A percentile compares a stretch with the other conserved stretches of the same genome.
These are phyloP conservation scores for Corymbia citriodora DNA, from an alignment of 441 rosid genomes.

Conservation along the genomic window DNA sequence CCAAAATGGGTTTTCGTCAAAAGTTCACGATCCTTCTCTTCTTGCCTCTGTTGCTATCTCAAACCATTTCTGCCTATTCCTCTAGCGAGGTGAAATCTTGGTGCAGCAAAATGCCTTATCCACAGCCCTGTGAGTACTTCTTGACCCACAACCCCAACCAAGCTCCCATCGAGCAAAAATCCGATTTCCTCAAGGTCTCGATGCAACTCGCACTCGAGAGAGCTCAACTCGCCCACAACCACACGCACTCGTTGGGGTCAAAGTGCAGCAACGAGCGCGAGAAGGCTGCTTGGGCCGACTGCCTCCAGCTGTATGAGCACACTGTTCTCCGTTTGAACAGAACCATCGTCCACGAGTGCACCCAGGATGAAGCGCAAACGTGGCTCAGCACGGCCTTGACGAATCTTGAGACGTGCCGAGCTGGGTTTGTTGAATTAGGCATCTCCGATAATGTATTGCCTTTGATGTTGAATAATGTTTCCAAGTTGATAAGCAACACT, in stretches of 20 bases:
- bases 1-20: neutral
- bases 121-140: conserved; percentile 1
- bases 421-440: conserved; percentile 1
- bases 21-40: neutral
- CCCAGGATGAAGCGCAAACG: conserved; percentile 1
- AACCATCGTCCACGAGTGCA: neutral
- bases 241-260: neutral
- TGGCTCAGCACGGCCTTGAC: conserved; percentile 10
- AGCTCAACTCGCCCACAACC: neutral
- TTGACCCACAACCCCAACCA: neutral
- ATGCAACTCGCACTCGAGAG: neutral
- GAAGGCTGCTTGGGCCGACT: conserved; percentile 3
- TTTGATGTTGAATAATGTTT: neutral
- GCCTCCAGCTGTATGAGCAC: neutral
- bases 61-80: neutral
- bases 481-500: conserved; percentile 1
- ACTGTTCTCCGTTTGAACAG: neutral
- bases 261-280: neutral
- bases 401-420: neutral
- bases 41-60: neutral
- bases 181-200: neutral
- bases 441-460: neutral
- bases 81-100: neutral
- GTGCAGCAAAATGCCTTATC: neutral
- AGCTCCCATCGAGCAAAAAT: neutral